Base-by-base conservation (phyloP, 306 rosid species). In the Macrotyloma uniflorum region DNA sequence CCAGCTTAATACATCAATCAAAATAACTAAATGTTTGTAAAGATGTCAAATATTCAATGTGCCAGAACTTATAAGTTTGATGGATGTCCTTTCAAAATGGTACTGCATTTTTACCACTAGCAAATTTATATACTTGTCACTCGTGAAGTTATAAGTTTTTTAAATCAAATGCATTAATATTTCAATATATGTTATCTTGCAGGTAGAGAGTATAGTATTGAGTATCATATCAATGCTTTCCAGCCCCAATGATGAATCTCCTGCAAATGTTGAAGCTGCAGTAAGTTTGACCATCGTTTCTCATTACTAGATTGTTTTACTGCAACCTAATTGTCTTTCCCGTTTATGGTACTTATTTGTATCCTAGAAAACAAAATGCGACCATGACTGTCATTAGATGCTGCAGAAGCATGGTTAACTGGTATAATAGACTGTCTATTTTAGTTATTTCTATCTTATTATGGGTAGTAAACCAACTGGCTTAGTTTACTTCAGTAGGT, bases 171-270 rank as follows among this genome's bases (percentile, higher is more conserved):
- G 22, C 26, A 20, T 12, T 45, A 19, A 59, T 72, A 45, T 42
- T 9, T 45, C 19, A 20, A 26, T 40, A 5, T 23, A 49, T 85
- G 50, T 72, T 67, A 24, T 47, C 66, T 81, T 84, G 86, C 96
- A 96, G 99, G 99, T 96, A 81, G 99, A 96, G 86, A 96, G 99
- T 85, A 96, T 96, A 86, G 97, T 96, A 30, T 88, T 96, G 89
- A 96, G 99, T 85, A 91, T 96, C 77, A 96, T 96, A 87, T 96
- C 99, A 1, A 96, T 96, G 99, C 94, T 96, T 69, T 96, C 99
- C 11, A 53, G 98, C 58, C 99, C 99, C 1, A 96, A 96, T 77
- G 99, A 96, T 3, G 99, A 96, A 85, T 96, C 99, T 49, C 99
- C 99, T 28, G 99, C 99, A 65, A 96, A 96, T 80, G 97, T 96